Evolutionary conservation across 176 grass and related monocot species (phyloP), one percentile per base, ranked within the genome.

Genomic region (Cenchrus purpureus): DNA sequence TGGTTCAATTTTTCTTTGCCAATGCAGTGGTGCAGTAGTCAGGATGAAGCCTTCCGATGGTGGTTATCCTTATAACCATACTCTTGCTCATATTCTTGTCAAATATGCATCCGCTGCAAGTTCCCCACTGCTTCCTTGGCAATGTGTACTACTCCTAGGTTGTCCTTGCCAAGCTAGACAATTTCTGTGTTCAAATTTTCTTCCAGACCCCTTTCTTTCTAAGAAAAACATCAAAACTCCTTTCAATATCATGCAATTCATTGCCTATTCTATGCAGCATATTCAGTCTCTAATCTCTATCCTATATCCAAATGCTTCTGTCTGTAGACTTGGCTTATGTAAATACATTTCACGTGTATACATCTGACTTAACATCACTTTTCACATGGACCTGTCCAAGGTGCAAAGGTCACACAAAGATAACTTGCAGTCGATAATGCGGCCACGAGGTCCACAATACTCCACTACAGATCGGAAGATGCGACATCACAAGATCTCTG

Each of bases 291-390:
- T 34, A 69, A 11, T 57, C 6, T 32, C 5, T 49, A 28, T 49
- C 44, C 12, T 79, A 17, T 73, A 3, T 32, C 48, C 3, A 13
- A 74, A 74, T 17, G 25, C 7, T 53, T 73, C 12, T 15, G 40
- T 12, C 10, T 14, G 56, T 71, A 43, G 46, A 74, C 29, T 14
- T 44, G 16, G 1, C 29, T 81, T 73, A 19, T 10, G 12, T 81
- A 75, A 82, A 86, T 91, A 48, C 17, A 58, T 76, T 91, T 88
- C 87, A 98, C 93, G 95, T 95, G 1, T 98, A 98, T 68, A 93
- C 90, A 22, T 86, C 93, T 75, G 95, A 98, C 82, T 73, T 98
- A 50, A 91, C 93, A 43, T 25, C 22, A 25, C 22, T 25, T 25
- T 25, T 25, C 22, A 25, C 22, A 25, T 25, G 22, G 22, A 25